A percentile compares a stretch with the other conserved stretches of the same genome.
Conservation (phyloP, 2,329 filamentous ascomycete species). For the Escovopsis sp. region DNA sequence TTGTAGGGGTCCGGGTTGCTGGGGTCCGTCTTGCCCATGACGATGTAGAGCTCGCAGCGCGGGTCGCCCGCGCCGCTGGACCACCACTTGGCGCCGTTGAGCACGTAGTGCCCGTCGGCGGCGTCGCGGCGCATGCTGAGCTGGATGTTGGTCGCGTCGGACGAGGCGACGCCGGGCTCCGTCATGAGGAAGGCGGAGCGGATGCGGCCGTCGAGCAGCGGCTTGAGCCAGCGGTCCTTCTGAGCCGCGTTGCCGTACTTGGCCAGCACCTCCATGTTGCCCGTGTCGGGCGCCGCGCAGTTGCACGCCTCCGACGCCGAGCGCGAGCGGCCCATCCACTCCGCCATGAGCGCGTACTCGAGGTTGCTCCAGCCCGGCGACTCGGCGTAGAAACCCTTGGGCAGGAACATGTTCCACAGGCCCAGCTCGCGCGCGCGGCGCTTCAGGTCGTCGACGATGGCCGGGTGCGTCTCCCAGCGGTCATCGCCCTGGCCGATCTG, state of each 20-base stretch:
- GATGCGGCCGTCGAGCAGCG: conserved; percentile 71
- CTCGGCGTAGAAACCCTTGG: conserved; percentile 88
- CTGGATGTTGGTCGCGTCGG: conserved; percentile 86
- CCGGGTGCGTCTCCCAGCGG: conserved; percentile 69
- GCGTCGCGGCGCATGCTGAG: conserved; percentile 71
- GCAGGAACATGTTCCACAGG: conserved; percentile 97
- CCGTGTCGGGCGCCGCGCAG: conserved; percentile 81
- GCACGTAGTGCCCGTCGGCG: conserved; percentile 55
- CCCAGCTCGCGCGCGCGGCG: conserved; percentile 66
- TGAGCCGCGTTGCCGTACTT: conserved; percentile 80
- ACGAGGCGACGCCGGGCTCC: conserved; percentile 75
- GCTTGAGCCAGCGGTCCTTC: conserved; percentile 70
- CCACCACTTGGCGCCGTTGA: conserved; percentile 99
- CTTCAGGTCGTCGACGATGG: conserved; percentile 81
- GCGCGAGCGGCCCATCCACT: conserved; percentile 78
- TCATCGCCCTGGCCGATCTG: conserved; percentile 62
- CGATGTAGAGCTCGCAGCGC: conserved; percentile 83
- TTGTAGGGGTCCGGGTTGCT: conserved; percentile 63
- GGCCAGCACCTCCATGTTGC: conserved; percentile 90
- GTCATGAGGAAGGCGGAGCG: conserved; percentile 90
- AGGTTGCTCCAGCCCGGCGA: conserved; percentile 89
- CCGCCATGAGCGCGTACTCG: conserved; percentile 96
- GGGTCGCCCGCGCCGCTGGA: conserved; percentile 89
- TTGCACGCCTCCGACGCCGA: conserved; percentile 78
- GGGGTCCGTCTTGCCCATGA: conserved; percentile 86